phyloP scores from a whole-genome alignment of 1,284 basidiomycete species.

The Ustilago crameri region DNA sequence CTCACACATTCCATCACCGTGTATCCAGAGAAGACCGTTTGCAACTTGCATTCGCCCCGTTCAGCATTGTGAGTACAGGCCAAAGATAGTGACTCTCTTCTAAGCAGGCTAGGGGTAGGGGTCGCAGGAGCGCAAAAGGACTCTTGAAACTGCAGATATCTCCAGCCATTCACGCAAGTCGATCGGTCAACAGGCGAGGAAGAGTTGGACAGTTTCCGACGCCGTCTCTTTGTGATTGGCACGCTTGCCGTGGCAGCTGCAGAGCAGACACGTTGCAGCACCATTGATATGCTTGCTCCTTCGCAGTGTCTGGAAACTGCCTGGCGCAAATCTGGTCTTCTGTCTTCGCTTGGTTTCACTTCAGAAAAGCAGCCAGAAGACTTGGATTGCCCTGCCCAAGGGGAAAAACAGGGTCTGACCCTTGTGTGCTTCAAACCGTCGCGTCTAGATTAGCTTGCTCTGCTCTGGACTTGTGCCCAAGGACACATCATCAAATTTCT shows the following conservation, averaged over 20 bases:
- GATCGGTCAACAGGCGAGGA: background rate
- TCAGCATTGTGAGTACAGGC: too few relatives aligned
- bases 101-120: too few relatives aligned
- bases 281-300: too few relatives aligned
- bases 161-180: conserved; percentile 5
- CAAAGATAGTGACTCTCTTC: too few relatives aligned
- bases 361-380: background rate
- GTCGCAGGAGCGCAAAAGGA: too few relatives aligned
- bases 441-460: background rate
- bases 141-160: conserved; percentile 1
- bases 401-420: background rate
- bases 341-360: background rate
- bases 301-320: too few relatives aligned
- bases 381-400: background rate
- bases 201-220: too few relatives aligned
- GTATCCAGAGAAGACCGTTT: too few relatives aligned
- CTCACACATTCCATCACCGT: too few relatives aligned
- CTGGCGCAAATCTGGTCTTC: background rate
- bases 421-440: background rate
- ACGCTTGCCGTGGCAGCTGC: background rate
- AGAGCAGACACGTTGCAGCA: too few relatives aligned
- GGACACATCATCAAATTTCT: conserved; percentile 27
- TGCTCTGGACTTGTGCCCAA: background rate
- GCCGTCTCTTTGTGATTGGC: background rate
- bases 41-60: background rate